Percentiles rank a stretch among this genome's conserved stretches.
Conservation (phyloP, 2,329 filamentous ascomycete genomes). For the Colletotrichum paranaense region DNA sequence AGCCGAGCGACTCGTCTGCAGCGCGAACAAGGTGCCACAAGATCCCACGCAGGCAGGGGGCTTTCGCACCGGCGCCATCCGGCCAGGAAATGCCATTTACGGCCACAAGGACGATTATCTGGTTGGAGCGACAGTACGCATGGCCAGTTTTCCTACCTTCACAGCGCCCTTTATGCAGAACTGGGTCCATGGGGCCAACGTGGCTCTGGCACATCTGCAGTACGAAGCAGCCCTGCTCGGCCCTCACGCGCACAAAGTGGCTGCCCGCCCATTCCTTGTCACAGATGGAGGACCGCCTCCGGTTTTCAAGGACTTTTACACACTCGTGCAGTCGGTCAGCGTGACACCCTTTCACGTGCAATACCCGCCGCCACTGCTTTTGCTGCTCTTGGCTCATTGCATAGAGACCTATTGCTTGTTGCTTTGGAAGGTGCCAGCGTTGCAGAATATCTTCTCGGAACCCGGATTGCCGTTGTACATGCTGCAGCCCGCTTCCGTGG, state of each 20-base stretch:
- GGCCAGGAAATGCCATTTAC: conserved; percentile 65
- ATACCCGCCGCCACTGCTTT: conserved; percentile 47
- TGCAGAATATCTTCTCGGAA: conserved; percentile 43
- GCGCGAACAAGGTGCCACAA: conserved; percentile 47
- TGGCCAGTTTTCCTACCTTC: conserved; percentile 54
- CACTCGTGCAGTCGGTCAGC: conserved; percentile 43
- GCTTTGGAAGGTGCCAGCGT: conserved; percentile 40
- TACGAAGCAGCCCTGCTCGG: conserved; percentile 63
- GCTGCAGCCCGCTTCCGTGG: conserved; percentile 54
- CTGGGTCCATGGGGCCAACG: conserved; percentile 62
- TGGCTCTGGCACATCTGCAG: conserved; percentile 63
- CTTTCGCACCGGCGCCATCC: conserved; percentile 65
- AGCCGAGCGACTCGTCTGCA: conserved; percentile 62
- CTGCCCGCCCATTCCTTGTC: conserved; percentile 61
- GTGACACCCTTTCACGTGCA: conserved; percentile 45
- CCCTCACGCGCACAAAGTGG: conserved; percentile 47
- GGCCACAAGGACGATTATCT: conserved; percentile 58
- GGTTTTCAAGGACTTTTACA: conserved; percentile 53
- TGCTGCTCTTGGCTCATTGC: conserved; percentile 51
- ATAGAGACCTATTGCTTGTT: conserved; percentile 50
- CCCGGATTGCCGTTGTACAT: conserved; percentile 48
- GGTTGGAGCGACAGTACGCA: conserved; percentile 51
- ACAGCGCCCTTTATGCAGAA: conserved; percentile 58
- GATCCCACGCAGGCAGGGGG: conserved; percentile 36
- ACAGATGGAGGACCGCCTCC: conserved; percentile 61